Evolutionary conservation across 2,329 filamentous ascomycete genomes (phyloP).

Genomic region (Diaporthe ampelina): DNA sequence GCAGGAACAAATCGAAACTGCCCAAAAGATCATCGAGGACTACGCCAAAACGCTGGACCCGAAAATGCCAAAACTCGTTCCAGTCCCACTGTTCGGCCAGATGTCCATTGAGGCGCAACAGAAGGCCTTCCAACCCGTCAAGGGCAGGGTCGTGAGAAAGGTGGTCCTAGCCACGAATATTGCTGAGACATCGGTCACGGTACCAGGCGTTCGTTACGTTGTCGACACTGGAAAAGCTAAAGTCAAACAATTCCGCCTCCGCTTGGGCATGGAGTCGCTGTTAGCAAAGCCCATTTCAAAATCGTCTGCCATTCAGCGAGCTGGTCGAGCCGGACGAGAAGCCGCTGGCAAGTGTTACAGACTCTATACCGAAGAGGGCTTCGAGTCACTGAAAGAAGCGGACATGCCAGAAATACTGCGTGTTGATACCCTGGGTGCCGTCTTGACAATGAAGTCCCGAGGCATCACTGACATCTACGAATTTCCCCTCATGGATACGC

Average conservation of each 20-base stretch:
- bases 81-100: slow-evolving; percentile 90
- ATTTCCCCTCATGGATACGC: slow-evolving; percentile 89
- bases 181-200: slow-evolving; percentile 97
- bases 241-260: slow-evolving; percentile 88
- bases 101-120: slow-evolving; percentile 90
- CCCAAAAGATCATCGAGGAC: slow-evolving; percentile 85
- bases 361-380: slow-evolving; percentile 87
- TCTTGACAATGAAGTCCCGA: slow-evolving; percentile 93
- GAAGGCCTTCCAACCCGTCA: slow-evolving; percentile 83
- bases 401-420: slow-evolving; percentile 91
- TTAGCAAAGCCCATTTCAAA: slow-evolving; percentile 92
- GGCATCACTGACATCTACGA: slow-evolving; percentile 84
- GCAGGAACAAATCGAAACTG: slow-evolving; percentile 89
- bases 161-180: slow-evolving; percentile 96
- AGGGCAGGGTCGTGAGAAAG: slow-evolving; percentile 82
- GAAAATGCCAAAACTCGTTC: slow-evolving; percentile 78
- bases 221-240: slow-evolving; percentile 96
- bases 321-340: slow-evolving; percentile 94
- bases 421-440: slow-evolving; percentile 87
- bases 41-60: slow-evolving; percentile 80
- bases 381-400: slow-evolving; percentile 76
- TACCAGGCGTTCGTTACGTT: slow-evolving; percentile 91
- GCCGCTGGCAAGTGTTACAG: slow-evolving; percentile 90
- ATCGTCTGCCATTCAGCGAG: slow-evolving; percentile 91
- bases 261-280: slow-evolving; percentile 90